Evolutionary conservation across 2,329 filamentous ascomycete genomes (phyloP), one percentile per base, ranked within the genome.

Genomic region (Ceratocystis alfenasii): DNA sequence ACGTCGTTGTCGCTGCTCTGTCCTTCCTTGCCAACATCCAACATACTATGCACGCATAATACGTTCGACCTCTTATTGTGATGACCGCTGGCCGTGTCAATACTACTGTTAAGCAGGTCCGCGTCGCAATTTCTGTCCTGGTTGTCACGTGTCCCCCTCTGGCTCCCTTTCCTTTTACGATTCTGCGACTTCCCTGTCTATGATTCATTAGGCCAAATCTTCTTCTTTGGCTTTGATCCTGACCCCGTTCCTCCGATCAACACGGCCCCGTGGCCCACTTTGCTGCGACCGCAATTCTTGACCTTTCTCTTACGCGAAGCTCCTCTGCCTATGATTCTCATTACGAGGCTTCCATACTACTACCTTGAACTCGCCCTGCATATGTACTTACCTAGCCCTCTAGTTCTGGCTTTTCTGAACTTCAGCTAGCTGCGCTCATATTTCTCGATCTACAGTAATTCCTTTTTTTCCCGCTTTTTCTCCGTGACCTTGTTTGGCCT

Each of bases 291-390:
- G 30, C 17, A 41, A 30, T 59, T n/a, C 6, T 33, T 59, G 15
- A 36, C 25, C 55, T 36, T 30, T 20, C 30, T 59, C 30, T 57
- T 59, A 59, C 55, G 55, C 55, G 17, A 59, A 59, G 30, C 55
- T 59, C 55, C 15, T 59, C 30, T 30, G 12, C 55, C 30, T 59
- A 20, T 36, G 55, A 36, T 33, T 59, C 30, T 36, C 8, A 59
- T 59, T 59, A 20, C 30, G 55, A 59, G 55, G 28, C 55, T 59
- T 59, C 55, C 28, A 36, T n/a, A 59, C 30, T n/a, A n/a, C 28
- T 59, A n/a, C 55, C 55, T 59, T 59, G 17, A 36, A 36, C 28
- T 59, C 28, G 55, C 55, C 28, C 55, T 36, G 28, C 55, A 59
- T 36, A 36, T 59, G 55, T 59, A 59, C 25, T 59, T 33, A 30